Conservation (phyloP, 2,329 filamentous ascomycete genomes). For the Myriosclerotinia duriaeana region DNA sequence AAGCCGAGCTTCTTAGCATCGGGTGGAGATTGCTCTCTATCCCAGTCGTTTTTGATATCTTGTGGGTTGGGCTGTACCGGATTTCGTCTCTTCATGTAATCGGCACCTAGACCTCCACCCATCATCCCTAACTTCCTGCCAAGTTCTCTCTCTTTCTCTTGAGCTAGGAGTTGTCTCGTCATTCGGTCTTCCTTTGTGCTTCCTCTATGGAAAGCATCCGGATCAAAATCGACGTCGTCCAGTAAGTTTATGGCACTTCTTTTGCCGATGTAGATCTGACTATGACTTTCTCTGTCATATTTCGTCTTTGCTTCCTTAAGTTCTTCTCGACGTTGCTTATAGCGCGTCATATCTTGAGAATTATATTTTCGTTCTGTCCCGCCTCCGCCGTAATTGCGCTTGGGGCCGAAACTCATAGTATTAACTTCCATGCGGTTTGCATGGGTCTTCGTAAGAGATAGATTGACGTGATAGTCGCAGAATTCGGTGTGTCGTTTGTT, state of each 20-base stretch:
- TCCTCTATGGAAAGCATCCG: constrained; percentile 51
- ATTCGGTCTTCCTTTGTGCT: constrained; percentile 65
- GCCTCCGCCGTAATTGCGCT: constrained; percentile 37
- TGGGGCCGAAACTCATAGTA: constrained; percentile 54
- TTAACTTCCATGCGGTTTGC: constrained; percentile 77
- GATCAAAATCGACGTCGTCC: constrained; percentile 62
- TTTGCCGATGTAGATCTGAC: constrained; percentile 53
- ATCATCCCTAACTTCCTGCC: constrained; percentile 64
- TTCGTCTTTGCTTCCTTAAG: constrained; percentile 41
- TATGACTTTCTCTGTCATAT: constrained; percentile 60
- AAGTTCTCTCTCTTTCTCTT: constrained; percentile 72
- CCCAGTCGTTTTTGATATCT: constrained; percentile 19
- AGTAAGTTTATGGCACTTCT: constrained; percentile 61
- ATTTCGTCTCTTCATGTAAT: constrained; percentile 59
- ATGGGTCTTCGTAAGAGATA: constrained; percentile 69
- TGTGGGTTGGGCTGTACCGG: constrained; percentile 23
- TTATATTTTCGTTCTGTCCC: constrained; percentile 37
- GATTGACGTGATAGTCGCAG: constrained; percentile 89
- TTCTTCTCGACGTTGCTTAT: constrained; percentile 32
- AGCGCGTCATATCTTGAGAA: constrained; percentile 32
- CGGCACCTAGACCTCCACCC: constrained; percentile 64
- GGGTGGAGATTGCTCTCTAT: constrained; percentile 37
- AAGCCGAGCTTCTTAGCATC: constrained; percentile 50
- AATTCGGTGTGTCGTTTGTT: constrained; percentile 84
- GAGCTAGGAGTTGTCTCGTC: constrained; percentile 61